These are phyloP conservation scores for Hyphopichia pseudoburtonii DNA, from an alignment of 1,139 yeast species.

Conservation along the genomic window DNA sequence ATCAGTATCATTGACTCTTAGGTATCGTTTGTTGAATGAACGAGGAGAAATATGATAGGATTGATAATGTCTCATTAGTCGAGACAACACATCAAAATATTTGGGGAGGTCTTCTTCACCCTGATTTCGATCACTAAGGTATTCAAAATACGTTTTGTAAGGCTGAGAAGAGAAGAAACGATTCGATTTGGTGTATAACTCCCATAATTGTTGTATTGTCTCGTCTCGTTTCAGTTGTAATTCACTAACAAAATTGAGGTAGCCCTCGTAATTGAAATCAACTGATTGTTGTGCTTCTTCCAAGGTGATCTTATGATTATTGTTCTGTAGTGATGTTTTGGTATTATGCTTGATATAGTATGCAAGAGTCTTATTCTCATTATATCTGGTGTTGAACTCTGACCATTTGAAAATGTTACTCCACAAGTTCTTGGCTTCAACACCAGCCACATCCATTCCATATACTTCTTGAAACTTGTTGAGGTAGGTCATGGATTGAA, in stretches of 20 bases:
- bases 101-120: slow-evolving; percentile 17
- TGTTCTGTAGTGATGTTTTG: slow-evolving; percentile 8
- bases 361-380: slow-evolving; percentile 26
- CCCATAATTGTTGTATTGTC: slow-evolving; percentile 35
- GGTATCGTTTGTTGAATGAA: slow-evolving; percentile 27
- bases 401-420: slow-evolving; percentile 39
- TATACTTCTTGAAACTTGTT: slow-evolving; percentile 37
- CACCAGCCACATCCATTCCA: slow-evolving; percentile 20
- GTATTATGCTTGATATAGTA: slow-evolving; percentile 25
- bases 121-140: slow-evolving; percentile 13
- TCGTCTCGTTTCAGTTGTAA: slow-evolving; percentile 26
- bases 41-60: slow-evolving; percentile 17
- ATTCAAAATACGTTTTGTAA: slow-evolving; percentile 23
- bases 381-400: slow-evolving; percentile 28
- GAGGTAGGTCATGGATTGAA: slow-evolving; percentile 32
- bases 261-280: slow-evolving; percentile 43
- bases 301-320: slow-evolving; percentile 13
- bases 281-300: slow-evolving; percentile 32
- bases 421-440: slow-evolving; percentile 32
- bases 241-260: slow-evolving; percentile 25
- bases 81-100: slow-evolving; percentile 23
- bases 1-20: slow-evolving; percentile 16
- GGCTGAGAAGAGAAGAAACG: slow-evolving; percentile 25
- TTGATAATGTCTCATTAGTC: slow-evolving; percentile 21
- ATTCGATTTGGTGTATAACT: slow-evolving; percentile 24